Percentiles rank a stretch among this genome's conserved stretches.
phyloP scores from a whole-genome alignment of 2,329 filamentous ascomycete species.

The Biscogniauxia marginata region DNA sequence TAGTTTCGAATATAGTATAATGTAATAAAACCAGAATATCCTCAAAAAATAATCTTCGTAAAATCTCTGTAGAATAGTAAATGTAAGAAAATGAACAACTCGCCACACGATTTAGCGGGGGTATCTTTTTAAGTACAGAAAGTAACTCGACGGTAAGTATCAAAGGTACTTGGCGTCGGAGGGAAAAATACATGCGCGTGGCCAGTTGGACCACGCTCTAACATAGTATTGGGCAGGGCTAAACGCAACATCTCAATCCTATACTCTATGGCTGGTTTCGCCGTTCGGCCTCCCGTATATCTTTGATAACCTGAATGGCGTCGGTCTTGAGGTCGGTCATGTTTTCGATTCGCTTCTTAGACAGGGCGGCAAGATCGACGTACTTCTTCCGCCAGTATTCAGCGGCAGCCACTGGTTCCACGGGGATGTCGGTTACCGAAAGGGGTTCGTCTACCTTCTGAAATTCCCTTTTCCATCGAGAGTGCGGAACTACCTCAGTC shows the following conservation, averaged over 20 bases:
- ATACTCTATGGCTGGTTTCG: neutral
- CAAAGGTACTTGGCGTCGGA: neutral
- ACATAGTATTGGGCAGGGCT: neutral
- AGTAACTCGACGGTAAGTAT: neutral
- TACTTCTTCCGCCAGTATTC: conserved; percentile 30
- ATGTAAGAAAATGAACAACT: neutral
- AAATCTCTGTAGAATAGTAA: neutral
- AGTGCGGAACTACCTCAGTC: conserved; percentile 45
- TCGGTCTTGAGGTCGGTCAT: neutral
- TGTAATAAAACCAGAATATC: neutral
- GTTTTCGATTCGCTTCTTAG: conserved; percentile 11
- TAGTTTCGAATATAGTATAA: neutral
- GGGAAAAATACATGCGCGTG: neutral
- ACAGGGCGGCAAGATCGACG: conserved; percentile 17
- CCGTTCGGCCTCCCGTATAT: neutral
- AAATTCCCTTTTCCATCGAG: conserved; percentile 38
- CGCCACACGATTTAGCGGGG: neutral
- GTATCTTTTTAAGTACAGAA: neutral
- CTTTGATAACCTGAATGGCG: conserved; percentile 4
- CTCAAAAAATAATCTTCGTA: neutral
- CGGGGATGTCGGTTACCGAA: conserved; percentile 23
- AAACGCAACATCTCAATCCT: neutral
- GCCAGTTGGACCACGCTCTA: neutral
- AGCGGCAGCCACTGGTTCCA: conserved; percentile 31
- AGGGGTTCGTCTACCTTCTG: conserved; percentile 17